phyloP scores from a whole-genome alignment of 805 yeast genomes.

The Candida dendrica region DNA sequence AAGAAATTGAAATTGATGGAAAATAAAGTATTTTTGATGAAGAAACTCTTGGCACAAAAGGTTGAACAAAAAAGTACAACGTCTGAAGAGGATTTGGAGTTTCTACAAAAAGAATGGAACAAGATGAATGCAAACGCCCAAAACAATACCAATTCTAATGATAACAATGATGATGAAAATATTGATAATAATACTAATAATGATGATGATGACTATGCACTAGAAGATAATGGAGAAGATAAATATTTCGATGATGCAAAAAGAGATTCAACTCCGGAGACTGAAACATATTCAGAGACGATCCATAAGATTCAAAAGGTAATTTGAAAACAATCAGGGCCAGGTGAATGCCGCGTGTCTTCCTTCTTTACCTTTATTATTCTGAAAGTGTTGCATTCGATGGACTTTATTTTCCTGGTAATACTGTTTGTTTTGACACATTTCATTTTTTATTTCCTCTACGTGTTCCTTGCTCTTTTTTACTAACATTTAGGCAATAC shows the following conservation, averaged over 20 bases:
- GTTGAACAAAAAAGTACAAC: not conserved
- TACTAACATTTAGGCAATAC: slow-evolving; percentile 18
- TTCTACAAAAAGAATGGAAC: not conserved
- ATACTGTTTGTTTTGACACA: not conserved
- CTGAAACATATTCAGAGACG: not conserved
- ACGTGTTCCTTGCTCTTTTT: not conserved
- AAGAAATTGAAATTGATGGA: not conserved
- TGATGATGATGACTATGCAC: not conserved
- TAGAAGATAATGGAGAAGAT: not conserved
- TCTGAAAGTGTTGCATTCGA: not conserved
- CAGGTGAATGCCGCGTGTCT: not conserved
- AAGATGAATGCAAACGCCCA: too few relatives aligned
- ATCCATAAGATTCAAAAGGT: not conserved
- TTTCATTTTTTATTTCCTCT: too few relatives aligned
- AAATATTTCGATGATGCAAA: not conserved
- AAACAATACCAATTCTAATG: too few relatives aligned
- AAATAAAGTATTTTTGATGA: not conserved
- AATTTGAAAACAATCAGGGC: not conserved
- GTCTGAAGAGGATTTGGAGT: not conserved
- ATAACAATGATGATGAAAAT: not conserved
- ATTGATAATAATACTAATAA: not conserved
- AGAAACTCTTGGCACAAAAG: not conserved
- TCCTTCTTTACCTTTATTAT: too few relatives aligned
- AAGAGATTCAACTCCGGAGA: not conserved
- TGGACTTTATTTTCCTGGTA: too few relatives aligned